Evolutionary conservation across 2,329 filamentous ascomycete species (phyloP).

Genomic region (Alternaria panax): DNA sequence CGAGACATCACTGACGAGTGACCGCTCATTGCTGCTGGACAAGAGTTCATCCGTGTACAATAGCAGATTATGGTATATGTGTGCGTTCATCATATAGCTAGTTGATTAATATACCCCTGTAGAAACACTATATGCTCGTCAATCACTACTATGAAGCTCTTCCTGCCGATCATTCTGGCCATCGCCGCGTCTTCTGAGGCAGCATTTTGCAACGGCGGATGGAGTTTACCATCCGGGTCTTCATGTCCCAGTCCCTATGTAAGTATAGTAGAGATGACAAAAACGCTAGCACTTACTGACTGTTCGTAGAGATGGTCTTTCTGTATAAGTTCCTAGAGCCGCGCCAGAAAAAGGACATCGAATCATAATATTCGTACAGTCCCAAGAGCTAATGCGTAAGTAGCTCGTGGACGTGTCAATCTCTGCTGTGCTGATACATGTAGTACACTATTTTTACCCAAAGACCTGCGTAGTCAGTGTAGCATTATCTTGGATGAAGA

Average conservation of each 20-base stretch:
- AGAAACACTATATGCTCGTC: not conserved
- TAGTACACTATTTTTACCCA: not conserved
- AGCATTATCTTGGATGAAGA: not conserved
- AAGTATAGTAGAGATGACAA: not conserved
- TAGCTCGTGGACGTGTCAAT: not conserved
- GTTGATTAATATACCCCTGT: not conserved
- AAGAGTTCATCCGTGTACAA: not conserved
- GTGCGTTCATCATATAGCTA: not conserved
- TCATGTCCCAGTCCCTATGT: not conserved
- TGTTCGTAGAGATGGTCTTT: not conserved
- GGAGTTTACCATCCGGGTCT: not conserved
- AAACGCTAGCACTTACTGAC: not conserved
- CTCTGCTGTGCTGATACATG: not conserved
- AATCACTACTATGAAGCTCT: not conserved
- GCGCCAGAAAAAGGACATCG: not conserved
- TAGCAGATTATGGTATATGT: not conserved
- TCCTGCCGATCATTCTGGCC: not conserved
- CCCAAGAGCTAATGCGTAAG: not conserved
- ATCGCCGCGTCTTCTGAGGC: not conserved
- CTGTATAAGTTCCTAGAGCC: not conserved
- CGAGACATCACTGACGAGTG: not conserved
- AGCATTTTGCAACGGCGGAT: not conserved
- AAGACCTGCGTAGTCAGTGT: not conserved
- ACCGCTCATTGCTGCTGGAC: not conserved
- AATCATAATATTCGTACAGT: not conserved